Evolutionary conservation across 1,139 yeast species (phyloP).

Genomic region (Yamadazyma dendronema): DNA sequence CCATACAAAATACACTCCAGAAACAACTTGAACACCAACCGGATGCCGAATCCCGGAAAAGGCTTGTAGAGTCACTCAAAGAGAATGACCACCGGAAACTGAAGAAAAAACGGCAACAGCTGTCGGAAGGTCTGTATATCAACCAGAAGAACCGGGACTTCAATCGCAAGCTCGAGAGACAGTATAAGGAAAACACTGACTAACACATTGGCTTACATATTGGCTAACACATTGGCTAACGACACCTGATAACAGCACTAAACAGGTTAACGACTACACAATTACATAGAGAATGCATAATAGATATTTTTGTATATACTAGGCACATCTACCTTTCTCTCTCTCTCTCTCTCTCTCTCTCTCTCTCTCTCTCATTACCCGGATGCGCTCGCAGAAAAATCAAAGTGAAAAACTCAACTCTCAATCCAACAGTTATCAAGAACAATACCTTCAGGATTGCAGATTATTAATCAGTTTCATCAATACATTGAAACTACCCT

Average conservation of each 20-base stretch:
- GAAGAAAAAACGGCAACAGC: slow-evolving; percentile 27
- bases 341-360: no score
- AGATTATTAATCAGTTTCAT: no score
- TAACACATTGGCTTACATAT: no score
- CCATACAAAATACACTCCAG: slow-evolving; percentile 19
- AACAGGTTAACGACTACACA: no score
- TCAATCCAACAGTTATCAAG: slow-evolving; percentile 4
- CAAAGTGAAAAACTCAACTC: slow-evolving; percentile 4
- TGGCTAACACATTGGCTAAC: no score
- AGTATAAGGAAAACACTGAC: slow-evolving; percentile 43
- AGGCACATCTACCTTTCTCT: no score
- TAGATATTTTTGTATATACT: no score
- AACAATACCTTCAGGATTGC: no score
- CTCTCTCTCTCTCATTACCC: slow-evolving; percentile 3
- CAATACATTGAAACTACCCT: no score
- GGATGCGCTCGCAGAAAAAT: slow-evolving; percentile 6
- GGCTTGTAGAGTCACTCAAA: slow-evolving; percentile 9
- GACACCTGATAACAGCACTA: no score
- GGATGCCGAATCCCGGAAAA: slow-evolving; percentile 7
- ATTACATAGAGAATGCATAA: no score
- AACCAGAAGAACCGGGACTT: slow-evolving; percentile 80
- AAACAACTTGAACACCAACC: slow-evolving; percentile 5
- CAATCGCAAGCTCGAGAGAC: slow-evolving; percentile 67
- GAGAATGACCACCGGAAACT: slow-evolving; percentile 33
- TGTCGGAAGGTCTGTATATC: slow-evolving; percentile 42